A percentile compares a stretch with the other conserved stretches of the same genome.
phyloP scores from a whole-genome alignment of 495 filamentous ascomycete genomes.

The Cladorrhinum samala region DNA sequence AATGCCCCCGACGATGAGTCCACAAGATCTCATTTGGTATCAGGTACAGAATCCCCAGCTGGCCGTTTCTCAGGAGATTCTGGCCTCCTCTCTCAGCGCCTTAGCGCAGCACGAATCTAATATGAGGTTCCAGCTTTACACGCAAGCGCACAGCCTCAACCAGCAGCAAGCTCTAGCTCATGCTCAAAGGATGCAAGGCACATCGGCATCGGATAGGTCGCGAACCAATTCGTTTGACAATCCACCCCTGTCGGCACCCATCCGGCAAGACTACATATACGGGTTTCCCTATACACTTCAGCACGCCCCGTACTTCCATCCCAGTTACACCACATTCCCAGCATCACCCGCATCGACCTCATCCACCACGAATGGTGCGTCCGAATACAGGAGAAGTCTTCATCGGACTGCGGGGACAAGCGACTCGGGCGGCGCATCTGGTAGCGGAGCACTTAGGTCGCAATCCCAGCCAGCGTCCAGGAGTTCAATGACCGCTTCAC shows the following conservation, averaged over 20 bases:
- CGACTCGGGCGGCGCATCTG: conserved; percentile 32
- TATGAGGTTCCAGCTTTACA: conserved; percentile 41
- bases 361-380: conserved; percentile 26
- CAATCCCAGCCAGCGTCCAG: conserved; percentile 53
- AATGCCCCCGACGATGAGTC: conserved; percentile 19
- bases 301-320: conserved; percentile 23
- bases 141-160: conserved; percentile 40
- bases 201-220: conserved; percentile 37
- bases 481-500: conserved; percentile 24
- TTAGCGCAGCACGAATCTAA: conserved; percentile 32
- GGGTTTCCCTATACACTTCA: conserved; percentile 22
- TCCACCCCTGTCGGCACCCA: conserved; percentile 43
- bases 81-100: conserved; percentile 32
- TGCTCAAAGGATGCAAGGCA: conserved; percentile 37
- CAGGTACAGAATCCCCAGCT: conserved; percentile 25
- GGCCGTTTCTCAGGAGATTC: conserved; percentile 39
- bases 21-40: conserved; percentile 41
- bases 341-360: conserved; percentile 40
- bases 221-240: conserved; percentile 50
- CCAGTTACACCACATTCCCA: conserved; percentile 37
- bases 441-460: conserved; percentile 45
- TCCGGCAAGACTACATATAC: conserved; percentile 45
- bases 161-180: conserved; percentile 42
- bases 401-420: conserved; percentile 37
- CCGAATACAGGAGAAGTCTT: conserved; percentile 45